Conservation (phyloP, 257 asterid genomes). For the Perilla frutescens region DNA sequence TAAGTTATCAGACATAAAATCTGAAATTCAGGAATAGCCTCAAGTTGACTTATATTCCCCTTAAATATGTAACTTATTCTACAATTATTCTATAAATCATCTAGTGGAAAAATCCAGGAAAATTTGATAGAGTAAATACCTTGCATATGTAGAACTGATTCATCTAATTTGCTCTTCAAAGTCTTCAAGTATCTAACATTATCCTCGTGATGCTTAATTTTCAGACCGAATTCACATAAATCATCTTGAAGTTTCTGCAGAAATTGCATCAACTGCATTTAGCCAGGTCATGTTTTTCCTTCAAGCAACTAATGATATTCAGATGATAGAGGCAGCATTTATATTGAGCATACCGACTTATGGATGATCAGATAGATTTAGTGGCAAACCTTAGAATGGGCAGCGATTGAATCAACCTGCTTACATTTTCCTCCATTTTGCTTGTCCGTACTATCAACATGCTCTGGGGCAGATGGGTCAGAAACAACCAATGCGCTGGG, state of each 20-base stretch:
- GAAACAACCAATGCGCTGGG: slow-evolving; percentile 30
- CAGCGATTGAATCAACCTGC: slow-evolving; percentile 31
- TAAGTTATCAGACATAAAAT: slow-evolving; percentile 24
- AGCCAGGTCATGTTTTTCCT: slow-evolving; percentile 18
- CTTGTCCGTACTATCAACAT: slow-evolving; percentile 20
- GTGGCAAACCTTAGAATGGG: slow-evolving; percentile 51
- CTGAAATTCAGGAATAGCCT: slow-evolving; percentile 4
- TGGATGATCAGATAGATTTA: slow-evolving; percentile 3
- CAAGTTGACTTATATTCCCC: neutral
- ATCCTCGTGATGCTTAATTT: slow-evolving; percentile 69
- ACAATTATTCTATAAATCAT: neutral
- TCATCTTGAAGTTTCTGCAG: slow-evolving; percentile 74
- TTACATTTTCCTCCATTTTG: slow-evolving; percentile 35
- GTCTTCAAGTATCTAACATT: slow-evolving; percentile 56
- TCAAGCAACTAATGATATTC: slow-evolving; percentile 35
- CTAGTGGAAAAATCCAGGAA: slow-evolving; percentile 1
- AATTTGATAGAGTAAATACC: slow-evolving; percentile 43
- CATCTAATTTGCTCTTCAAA: slow-evolving; percentile 53
- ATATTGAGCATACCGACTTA: neutral
- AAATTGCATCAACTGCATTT: slow-evolving; percentile 19
- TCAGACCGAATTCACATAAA: slow-evolving; percentile 57
- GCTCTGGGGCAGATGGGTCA: slow-evolving; percentile 31
- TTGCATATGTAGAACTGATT: slow-evolving; percentile 57
- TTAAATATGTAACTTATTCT: neutral
- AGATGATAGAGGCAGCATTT: slow-evolving; percentile 12